Evolutionary conservation across 106 monocot genomes (phyloP).

Genomic region (Phalaenopsis equestris): DNA sequence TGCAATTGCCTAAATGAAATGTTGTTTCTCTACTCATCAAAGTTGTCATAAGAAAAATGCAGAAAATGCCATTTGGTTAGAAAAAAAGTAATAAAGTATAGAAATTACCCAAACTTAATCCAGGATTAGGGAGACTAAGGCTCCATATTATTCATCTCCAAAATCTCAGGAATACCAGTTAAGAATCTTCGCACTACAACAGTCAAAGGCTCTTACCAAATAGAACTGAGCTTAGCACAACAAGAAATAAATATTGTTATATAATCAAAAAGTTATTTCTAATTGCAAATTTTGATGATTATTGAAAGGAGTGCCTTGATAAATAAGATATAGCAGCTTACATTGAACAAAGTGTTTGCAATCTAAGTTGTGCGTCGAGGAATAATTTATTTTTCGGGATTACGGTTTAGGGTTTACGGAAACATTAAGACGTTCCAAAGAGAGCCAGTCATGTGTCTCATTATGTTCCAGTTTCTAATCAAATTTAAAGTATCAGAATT

Average conservation of each 20-base stretch:
- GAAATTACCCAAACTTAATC: conserved; percentile 9
- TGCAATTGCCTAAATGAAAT: conserved; percentile 8
- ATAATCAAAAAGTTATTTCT: neutral
- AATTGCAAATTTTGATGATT: neutral
- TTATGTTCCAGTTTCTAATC: neutral
- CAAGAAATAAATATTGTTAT: neutral
- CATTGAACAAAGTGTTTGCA: neutral
- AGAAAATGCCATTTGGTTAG: neutral
- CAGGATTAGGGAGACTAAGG: conserved; percentile 12
- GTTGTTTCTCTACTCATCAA: neutral
- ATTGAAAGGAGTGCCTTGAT: neutral
- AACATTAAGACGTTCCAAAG: neutral
- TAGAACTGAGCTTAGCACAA: neutral
- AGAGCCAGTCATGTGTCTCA: neutral
- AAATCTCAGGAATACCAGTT: neutral
- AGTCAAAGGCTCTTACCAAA: neutral
- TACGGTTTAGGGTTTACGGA: neutral
- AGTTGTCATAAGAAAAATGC: neutral
- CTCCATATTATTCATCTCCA: conserved; percentile 13
- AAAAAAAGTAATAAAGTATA: neutral
- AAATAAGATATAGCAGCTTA: neutral
- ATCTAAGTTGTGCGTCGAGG: neutral
- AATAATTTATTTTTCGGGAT: neutral
- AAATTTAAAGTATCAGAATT: neutral
- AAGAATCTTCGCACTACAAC: neutral